Evolutionary conservation across 2,329 filamentous ascomycete species (phyloP), one percentile per base, ranked within the genome.

Genomic region (Alternaria brassicicola): DNA sequence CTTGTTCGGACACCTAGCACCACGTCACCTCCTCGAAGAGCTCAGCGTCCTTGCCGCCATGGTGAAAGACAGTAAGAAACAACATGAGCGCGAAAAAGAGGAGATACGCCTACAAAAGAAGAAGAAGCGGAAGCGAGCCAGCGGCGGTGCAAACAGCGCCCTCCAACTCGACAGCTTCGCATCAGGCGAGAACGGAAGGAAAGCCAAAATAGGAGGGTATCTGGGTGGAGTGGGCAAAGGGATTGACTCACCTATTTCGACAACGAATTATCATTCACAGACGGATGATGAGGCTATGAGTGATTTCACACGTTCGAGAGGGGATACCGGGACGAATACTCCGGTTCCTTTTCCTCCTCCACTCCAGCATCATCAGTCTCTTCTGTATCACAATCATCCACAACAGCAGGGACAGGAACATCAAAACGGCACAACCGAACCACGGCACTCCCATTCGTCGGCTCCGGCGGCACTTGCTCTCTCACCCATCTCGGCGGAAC

Each of bases 1-100:
- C 0, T 83, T 99, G 0, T 99, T 93, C 65, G 95, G 95, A 0
- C 95, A 99, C 69, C 81, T 99, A 13, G 91, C 92, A 35, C 95
- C 95, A 0, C 83, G 88, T 0, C 95, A 92, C 74, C 79, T 99
- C 12, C 86, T 94, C 23, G 86, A 90, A 43, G 95, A 99, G 77
- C 82, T 99, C 57, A 82, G 82, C 31, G 83, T 80, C 0, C 83
- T 99, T 2, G 93, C 92, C 0, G 79, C 80, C 2, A 87, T 92
- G 72, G 92, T 96, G 2, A 79, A 83, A n/a, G 78, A 84, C 7
- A 81, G 80, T 38, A 68, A 74, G 26, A 74, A 71, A 31, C 71
- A 71, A 54, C 72, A 75, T 64, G 74, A 73, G 19, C 61, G 67
- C 28, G 71, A 70, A 28, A 68, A 68, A 46, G 74, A 76, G 61